Evolutionary conservation across 306 rosid genomes (phyloP), one percentile per base, ranked within the genome.

Genomic region (Crotalaria pallida): DNA sequence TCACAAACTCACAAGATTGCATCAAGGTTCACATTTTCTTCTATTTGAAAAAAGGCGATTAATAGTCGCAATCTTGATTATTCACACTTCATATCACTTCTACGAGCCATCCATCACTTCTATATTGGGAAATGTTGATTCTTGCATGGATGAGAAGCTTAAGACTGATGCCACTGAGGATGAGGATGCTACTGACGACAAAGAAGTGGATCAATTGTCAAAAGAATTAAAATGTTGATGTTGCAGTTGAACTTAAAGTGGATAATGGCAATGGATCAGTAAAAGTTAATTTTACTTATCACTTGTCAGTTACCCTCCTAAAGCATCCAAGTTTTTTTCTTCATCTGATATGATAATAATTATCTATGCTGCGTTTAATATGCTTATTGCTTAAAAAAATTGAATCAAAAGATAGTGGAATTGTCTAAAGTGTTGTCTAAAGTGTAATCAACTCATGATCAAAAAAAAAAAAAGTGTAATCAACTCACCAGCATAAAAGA

Each of bases 51-150:
- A 57, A 92, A 90, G 98, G 76, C 76, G 9, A 89, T 88, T 34
- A 87, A 72, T n/a, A 87, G 98, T 80, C 85, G 86, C 26, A 87
- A 43, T 83, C 90, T 93, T 51, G 94, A 88, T 78, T 93, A 90
- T 74, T 88, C 96, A 23, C 97, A 93, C 82, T 90, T 93, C 77
- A 82, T 93, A 82, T 93, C 98, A 56, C 94, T 93, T 76, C 97
- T 96, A 13, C 65, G 88, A 84, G 98, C 98, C 64, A 77, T 87
- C 51, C 90, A 90, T 85, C 92, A 96, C 31, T 48, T 79, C 87
- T 38, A 84, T 88, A 56, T 61, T 93, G 79, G 88, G 96, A 58
- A 66, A 58, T 80, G 70, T 50, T 36, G 83, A 69, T 69, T 66
- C 83, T 58, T 50, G 64, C 64, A 23, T n/a, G n/a, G n/a, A n/a